Evolutionary conservation across 768 basidiomycete genomes (phyloP).

Genomic region (Tylopilus cervinicoccineus): DNA sequence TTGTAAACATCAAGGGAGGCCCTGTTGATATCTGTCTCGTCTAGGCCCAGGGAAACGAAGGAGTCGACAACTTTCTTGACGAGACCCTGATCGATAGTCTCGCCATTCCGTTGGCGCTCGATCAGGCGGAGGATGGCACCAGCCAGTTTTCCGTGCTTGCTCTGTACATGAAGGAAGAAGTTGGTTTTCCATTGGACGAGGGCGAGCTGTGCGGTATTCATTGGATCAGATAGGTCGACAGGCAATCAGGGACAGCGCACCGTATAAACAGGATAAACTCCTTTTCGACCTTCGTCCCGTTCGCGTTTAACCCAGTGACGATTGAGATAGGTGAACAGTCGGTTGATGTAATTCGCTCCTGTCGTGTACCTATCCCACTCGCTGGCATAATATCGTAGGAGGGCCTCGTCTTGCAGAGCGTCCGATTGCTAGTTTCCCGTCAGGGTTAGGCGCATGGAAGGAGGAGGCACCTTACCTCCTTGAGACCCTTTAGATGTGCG

Average conservation of each 20-base stretch:
- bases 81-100: conserved; percentile 87
- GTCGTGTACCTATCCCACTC: conserved; percentile 98
- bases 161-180: conserved; percentile 87
- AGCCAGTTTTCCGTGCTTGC: conserved; percentile 76
- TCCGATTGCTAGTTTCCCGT: conserved; percentile 60
- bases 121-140: conserved; percentile 85
- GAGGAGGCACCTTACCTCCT: conserved; percentile 49
- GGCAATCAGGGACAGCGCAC: conserved; percentile 42
- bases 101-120: conserved; percentile 91
- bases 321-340: conserved; percentile 96
- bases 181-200: conserved; percentile 95
- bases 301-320: conserved; percentile 99
- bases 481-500: conserved; percentile 64
- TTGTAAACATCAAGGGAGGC: conserved; percentile 92
- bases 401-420: conserved; percentile 75
- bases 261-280: conserved; percentile 94
- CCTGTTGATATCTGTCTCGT: conserved; percentile 89
- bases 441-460: conserved; percentile 11
- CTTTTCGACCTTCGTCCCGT: conserved; percentile 93
- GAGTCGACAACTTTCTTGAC: conserved; percentile 95
- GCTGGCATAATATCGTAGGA: conserved; percentile 84
- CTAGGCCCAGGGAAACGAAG: conserved; percentile 91
- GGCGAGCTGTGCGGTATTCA: conserved; percentile 55
- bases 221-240: conserved; percentile 2
- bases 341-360: conserved; percentile 95